phyloP scores from a whole-genome alignment of 495 filamentous ascomycete genomes.

The Neurospora sp. region DNA sequence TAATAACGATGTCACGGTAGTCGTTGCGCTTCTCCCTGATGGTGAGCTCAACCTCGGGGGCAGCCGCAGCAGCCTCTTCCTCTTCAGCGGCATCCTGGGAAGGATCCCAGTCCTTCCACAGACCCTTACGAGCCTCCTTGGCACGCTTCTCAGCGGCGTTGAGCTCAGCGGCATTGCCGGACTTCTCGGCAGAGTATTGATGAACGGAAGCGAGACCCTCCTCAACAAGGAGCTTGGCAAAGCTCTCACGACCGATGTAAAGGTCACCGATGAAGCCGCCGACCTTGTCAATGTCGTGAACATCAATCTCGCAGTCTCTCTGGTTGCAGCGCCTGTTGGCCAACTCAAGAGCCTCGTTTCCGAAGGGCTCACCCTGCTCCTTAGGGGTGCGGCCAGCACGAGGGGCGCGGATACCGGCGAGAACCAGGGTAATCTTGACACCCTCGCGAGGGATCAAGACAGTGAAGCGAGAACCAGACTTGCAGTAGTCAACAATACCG shows the following conservation, averaged over 20 bases:
- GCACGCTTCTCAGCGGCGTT: conserved; percentile 78
- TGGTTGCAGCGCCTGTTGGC: conserved; percentile 82
- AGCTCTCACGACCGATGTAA: conserved; percentile 90
- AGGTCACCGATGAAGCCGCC: conserved; percentile 96
- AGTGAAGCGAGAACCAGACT: conserved; percentile 88
- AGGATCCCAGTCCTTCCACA: conserved; percentile 94
- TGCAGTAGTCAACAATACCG: conserved; percentile 92
- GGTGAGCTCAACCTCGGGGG: conserved; percentile 30
- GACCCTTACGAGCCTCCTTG: conserved; percentile 73
- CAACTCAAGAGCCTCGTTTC: conserved; percentile 86
- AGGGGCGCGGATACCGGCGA: conserved; percentile 90
- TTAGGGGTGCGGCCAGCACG: conserved; percentile 70
- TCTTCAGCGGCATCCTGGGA: conserved; percentile 58
- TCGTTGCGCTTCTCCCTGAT: conserved; percentile 57
- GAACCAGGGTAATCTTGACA: conserved; percentile 88
- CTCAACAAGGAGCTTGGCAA: conserved; percentile 87
- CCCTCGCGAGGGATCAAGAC: conserved; percentile 87
- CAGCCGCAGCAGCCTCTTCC: conserved; percentile 39
- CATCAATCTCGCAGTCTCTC: conserved; percentile 91
- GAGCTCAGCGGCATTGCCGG: conserved; percentile 78
- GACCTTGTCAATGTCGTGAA: conserved; percentile 89
- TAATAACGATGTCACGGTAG: conserved; percentile 87
- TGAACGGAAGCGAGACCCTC: conserved; percentile 90
- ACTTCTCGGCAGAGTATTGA: conserved; percentile 89
- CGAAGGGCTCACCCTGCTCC: conserved; percentile 87